These are phyloP conservation scores for Aspergillus costaricaensis DNA, from an alignment of 2,329 filamentous ascomycete genomes.

Conservation along the genomic window DNA sequence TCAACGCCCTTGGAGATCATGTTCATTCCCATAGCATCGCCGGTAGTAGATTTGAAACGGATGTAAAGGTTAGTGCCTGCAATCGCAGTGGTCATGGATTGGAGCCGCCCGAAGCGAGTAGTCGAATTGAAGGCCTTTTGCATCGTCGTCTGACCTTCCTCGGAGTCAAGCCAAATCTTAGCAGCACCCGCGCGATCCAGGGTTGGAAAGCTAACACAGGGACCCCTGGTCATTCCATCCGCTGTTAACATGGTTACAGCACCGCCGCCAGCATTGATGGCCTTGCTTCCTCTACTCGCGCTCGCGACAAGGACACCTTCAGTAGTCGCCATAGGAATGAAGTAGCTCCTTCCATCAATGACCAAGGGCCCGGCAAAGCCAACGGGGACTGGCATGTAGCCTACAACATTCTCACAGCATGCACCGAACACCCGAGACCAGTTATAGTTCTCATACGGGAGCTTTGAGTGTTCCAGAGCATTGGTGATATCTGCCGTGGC, in stretches of 20 bases:
- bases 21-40: constrained; percentile 99
- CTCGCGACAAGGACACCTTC: constrained; percentile 96
- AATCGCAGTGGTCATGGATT: constrained; percentile 86
- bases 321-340: constrained; percentile 97
- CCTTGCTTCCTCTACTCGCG: constrained; percentile 90
- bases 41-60: constrained; percentile 97
- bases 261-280: constrained; percentile 94
- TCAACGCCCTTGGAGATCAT: constrained; percentile 99
- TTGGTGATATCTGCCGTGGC: constrained; percentile 74
- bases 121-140: constrained; percentile 96
- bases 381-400: constrained; percentile 88
- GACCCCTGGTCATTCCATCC: constrained; percentile 98
- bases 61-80: constrained; percentile 96
- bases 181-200: constrained; percentile 86
- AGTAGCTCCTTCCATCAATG: constrained; percentile 94
- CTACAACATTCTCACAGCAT: constrained; percentile 98
- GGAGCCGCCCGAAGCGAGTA: constrained; percentile 86
- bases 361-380: constrained; percentile 92
- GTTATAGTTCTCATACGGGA: constrained; percentile 90
- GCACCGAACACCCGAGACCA: constrained; percentile 93
- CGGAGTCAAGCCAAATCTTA: constrained; percentile 94
- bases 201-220: constrained; percentile 88
- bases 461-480: constrained; percentile 76
- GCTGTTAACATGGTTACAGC: constrained; percentile 86
- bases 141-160: constrained; percentile 78